These are phyloP conservation scores for Globisporangium uncinulatum DNA, from an alignment of 352 stramenopile species.

Conservation along the genomic window DNA sequence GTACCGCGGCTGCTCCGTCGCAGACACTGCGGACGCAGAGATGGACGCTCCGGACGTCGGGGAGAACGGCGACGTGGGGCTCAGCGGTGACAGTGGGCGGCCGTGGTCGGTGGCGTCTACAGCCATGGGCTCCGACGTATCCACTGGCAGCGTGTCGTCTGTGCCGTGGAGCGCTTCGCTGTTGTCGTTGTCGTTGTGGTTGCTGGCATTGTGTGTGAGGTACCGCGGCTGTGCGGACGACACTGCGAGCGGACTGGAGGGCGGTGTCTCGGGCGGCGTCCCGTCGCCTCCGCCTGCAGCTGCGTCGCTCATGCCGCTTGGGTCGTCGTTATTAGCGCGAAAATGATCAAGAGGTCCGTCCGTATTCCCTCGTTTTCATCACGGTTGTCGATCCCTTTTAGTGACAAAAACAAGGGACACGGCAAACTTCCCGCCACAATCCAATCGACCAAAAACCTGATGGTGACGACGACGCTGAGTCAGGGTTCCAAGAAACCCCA, in stretches of 20 bases:
- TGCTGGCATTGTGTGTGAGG: constrained; percentile 20
- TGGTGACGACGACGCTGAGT: too few relatives aligned
- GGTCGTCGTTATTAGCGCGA: background rate
- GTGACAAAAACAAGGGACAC: too few relatives aligned
- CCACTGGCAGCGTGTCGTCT: constrained; percentile 6
- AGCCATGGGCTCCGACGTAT: constrained; percentile 6
- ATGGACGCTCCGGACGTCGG: constrained; percentile 69
- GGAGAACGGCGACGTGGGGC: constrained; percentile 47
- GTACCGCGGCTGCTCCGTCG: constrained; percentile 67
- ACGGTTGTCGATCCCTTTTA: too few relatives aligned
- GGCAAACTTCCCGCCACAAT: too few relatives aligned
- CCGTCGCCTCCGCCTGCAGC: constrained; percentile 16
- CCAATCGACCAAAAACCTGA: too few relatives aligned
- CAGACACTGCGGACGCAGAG: constrained; percentile 73
- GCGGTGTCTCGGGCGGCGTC: constrained; percentile 51
- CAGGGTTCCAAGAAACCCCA: too few relatives aligned
- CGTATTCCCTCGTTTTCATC: too few relatives aligned
- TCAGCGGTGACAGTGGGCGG: constrained; percentile 23
- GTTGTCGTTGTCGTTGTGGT: constrained; percentile 7
- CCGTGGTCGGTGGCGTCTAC: constrained; percentile 3
- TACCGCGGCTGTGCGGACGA: constrained; percentile 27
- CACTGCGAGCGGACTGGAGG: constrained; percentile 42
- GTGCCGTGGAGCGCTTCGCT: constrained; percentile 2
- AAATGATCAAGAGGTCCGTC: background rate
- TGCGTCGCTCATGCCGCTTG: background rate